These are phyloP conservation scores for Pulveroboletus sp. DNA, from an alignment of 768 basidiomycete genomes.

Conservation along the genomic window DNA sequence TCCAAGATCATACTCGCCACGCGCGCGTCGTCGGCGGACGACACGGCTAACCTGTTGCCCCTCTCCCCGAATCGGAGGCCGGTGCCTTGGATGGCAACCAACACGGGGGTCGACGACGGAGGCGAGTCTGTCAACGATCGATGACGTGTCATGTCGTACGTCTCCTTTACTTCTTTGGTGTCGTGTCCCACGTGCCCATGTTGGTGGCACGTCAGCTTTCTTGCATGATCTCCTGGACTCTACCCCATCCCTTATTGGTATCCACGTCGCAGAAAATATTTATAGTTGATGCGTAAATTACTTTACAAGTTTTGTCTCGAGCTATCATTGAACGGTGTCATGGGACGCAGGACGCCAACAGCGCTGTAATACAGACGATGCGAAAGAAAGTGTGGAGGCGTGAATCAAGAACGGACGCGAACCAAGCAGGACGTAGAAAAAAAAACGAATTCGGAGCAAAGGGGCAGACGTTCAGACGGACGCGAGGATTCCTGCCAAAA, in stretches of 20 bases:
- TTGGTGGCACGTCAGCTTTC: no score
- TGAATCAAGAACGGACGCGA: slow-evolving; percentile 10
- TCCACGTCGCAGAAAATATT: slow-evolving; percentile 18
- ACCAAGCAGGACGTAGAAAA: slow-evolving; percentile 18
- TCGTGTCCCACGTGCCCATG: no score
- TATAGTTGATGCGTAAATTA: slow-evolving; percentile 34
- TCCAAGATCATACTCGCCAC: slow-evolving; percentile 50
- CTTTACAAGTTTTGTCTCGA: slow-evolving; percentile 27
- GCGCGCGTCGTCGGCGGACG: slow-evolving; percentile 1
- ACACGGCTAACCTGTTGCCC: background rate
- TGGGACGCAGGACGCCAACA: slow-evolving; percentile 1
- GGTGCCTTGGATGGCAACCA: slow-evolving; percentile 10
- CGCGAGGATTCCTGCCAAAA: background rate
- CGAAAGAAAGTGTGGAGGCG: background rate
- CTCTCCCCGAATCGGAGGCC: slow-evolving; percentile 5
- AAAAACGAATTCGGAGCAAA: slow-evolving; percentile 3
- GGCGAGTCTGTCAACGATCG: slow-evolving; percentile 13
- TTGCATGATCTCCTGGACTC: no score
- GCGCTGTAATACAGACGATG: slow-evolving; percentile 18
- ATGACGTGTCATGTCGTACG: background rate
- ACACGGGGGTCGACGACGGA: background rate
- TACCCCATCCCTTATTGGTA: no score
- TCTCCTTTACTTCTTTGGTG: no score
- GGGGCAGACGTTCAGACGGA: background rate
- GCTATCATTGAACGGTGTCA: slow-evolving; percentile 8